phyloP scores from a whole-genome alignment of 2,329 filamentous ascomycete species.

The Onygena corvina region DNA sequence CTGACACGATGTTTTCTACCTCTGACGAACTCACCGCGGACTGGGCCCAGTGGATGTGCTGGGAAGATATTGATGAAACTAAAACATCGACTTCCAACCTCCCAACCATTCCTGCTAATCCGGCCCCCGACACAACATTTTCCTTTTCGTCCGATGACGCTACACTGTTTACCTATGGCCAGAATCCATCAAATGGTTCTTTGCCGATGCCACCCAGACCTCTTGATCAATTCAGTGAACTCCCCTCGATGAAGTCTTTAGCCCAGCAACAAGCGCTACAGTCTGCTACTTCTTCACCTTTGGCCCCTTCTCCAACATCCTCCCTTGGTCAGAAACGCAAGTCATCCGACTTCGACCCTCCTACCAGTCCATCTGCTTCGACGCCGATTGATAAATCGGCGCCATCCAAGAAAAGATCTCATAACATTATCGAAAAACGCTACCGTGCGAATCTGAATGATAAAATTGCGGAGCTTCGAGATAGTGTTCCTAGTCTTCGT shows the following conservation, averaged over 20 bases:
- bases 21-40: slow-evolving; percentile 27
- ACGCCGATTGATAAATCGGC: slow-evolving; percentile 37
- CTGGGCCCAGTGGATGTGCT: slow-evolving; percentile 37
- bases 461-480: slow-evolving; percentile 83
- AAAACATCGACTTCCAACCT: slow-evolving; percentile 20
- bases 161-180: slow-evolving; percentile 8
- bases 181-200: neutral
- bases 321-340: slow-evolving; percentile 11
- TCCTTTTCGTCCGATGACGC: slow-evolving; percentile 10
- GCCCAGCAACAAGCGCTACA: neutral
- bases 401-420: slow-evolving; percentile 77
- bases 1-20: neutral
- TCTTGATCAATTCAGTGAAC: slow-evolving; percentile 5
- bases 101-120: neutral
- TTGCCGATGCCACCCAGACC: neutral
- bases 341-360: slow-evolving; percentile 8
- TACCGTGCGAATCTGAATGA: slow-evolving; percentile 95
- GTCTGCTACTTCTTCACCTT: slow-evolving; percentile 6
- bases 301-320: slow-evolving; percentile 8
- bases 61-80: slow-evolving; percentile 29
- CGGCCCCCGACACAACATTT: neutral
- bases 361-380: slow-evolving; percentile 43
- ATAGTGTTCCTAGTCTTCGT: slow-evolving; percentile 81
- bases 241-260: too few relatives aligned
- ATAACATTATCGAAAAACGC: slow-evolving; percentile 97